Percentiles rank a stretch among this genome's conserved stretches.
These are phyloP conservation scores for bread wheat (Triticum aestivum) DNA, from an alignment of 176 grass and related monocot genomes.

Conservation along the genomic window DNA sequence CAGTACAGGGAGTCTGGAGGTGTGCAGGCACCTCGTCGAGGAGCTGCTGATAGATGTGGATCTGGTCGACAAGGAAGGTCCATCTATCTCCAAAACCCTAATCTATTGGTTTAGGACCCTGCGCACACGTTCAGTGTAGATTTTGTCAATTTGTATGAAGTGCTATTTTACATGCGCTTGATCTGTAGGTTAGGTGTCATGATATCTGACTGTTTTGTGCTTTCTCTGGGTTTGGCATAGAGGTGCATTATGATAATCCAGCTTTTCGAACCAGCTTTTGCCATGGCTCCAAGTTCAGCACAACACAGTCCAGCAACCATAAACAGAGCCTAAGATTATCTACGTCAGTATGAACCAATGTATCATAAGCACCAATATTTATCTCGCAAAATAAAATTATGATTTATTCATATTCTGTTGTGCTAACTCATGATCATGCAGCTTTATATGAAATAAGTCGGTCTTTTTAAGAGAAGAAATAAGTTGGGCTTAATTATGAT, in stretches of 20 bases:
- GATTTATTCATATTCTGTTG: not conserved
- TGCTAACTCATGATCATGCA: constrained; percentile 4
- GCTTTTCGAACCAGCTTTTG: no score
- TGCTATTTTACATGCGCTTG: not conserved
- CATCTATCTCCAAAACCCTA: not conserved
- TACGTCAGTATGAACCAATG: not conserved
- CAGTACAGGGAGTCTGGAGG: not conserved
- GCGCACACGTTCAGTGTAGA: no score
- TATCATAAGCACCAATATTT: not conserved
- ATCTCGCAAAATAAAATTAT: not conserved
- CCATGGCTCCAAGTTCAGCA: no score
- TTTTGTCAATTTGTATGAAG: not conserved
- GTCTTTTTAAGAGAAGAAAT: no score
- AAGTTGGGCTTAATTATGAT: not conserved
- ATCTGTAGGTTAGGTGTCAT: not conserved
- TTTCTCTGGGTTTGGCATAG: not conserved
- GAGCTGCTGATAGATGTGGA: constrained; percentile 6
- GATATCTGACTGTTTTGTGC: not conserved
- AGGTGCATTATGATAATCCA: no score
- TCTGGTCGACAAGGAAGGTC: constrained; percentile 13
- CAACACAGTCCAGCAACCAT: no score
- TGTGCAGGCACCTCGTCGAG: constrained; percentile 10
- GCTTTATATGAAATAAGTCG: not conserved
- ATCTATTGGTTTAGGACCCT: not conserved
- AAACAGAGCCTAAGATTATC: not conserved